These are phyloP conservation scores for Ceriops tagal DNA, from an alignment of 345 rosid species.

Conservation along the genomic window DNA sequence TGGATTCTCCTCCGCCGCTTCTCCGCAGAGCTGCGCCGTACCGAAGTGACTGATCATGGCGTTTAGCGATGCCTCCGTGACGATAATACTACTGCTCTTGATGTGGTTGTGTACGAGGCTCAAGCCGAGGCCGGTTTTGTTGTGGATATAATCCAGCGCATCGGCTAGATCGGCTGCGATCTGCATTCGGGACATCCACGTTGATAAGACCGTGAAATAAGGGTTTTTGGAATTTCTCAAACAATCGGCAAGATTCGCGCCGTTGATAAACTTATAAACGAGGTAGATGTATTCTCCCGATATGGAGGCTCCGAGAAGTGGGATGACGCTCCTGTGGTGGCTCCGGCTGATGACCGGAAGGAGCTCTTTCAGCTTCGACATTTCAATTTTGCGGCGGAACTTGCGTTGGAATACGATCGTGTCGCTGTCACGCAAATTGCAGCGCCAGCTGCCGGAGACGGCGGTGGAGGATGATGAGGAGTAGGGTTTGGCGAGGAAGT, in stretches of 20 bases:
- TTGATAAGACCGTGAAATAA: conserved; percentile 59
- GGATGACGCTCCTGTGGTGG: conserved; percentile 63
- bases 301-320: conserved; percentile 64
- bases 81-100: conserved; percentile 59
- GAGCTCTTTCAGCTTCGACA: conserved; percentile 39
- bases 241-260: conserved; percentile 63
- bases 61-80: conserved; percentile 61
- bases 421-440: conserved; percentile 53
- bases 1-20: conserved; percentile 33
- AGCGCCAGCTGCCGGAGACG: conserved; percentile 75
- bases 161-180: conserved; percentile 79
- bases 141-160: conserved; percentile 88
- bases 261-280: conserved; percentile 63
- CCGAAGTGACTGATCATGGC: conserved; percentile 85
- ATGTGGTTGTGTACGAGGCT: conserved; percentile 71
- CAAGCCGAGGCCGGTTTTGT: conserved; percentile 58
- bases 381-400: conserved; percentile 49
- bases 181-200: conserved; percentile 79
- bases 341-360: conserved; percentile 64
- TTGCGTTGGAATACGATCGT: conserved; percentile 71
- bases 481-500: conserved; percentile 63
- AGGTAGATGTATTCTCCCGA: conserved; percentile 68
- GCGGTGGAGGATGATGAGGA: conserved; percentile 60
- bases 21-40: conserved; percentile 78
- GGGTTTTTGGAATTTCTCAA: conserved; percentile 61